Evolutionary conservation across 768 basidiomycete genomes (phyloP).

Genomic region (Trichaptum fuscoviolaceum): DNA sequence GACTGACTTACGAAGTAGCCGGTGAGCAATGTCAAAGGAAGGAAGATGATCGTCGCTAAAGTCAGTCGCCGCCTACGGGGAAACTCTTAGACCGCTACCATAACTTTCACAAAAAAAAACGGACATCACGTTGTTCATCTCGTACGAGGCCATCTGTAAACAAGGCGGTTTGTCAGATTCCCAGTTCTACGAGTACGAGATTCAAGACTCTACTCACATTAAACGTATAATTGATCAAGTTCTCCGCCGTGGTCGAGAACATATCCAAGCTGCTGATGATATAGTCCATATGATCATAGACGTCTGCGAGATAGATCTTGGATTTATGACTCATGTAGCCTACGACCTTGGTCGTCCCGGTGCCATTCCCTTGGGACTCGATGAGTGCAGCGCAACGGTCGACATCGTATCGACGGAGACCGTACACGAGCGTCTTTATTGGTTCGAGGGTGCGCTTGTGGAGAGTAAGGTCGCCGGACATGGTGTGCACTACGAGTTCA

Average conservation of each 20-base stretch:
- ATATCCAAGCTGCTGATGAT: slow-evolving; percentile 22
- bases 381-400: slow-evolving; percentile 20
- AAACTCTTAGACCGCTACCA: neutral
- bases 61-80: slow-evolving; percentile 18
- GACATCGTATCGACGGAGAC: slow-evolving; percentile 24
- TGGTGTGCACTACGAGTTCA: slow-evolving; percentile 23
- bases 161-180: neutral
- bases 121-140: slow-evolving; percentile 22
- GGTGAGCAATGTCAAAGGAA: slow-evolving; percentile 22
- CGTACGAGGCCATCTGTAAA: slow-evolving; percentile 18
- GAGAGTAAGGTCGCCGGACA: slow-evolving; percentile 25
- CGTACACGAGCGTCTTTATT: slow-evolving; percentile 21
- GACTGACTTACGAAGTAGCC: slow-evolving; percentile 22
- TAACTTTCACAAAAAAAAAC: slow-evolving; percentile 1
- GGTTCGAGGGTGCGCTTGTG: slow-evolving; percentile 29
- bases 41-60: slow-evolving; percentile 21
- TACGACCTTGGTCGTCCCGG: slow-evolving; percentile 9
- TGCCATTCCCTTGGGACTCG: neutral
- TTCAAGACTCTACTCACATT: slow-evolving; percentile 15
- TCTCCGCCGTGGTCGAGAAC: slow-evolving; percentile 21
- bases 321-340: slow-evolving; percentile 18
- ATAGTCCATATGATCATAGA: slow-evolving; percentile 27
- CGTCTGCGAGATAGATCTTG: slow-evolving; percentile 19
- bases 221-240: slow-evolving; percentile 22
- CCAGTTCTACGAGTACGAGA: neutral